phyloP scores from a whole-genome alignment of 306 rosid genomes.

The Quercus rubra region DNA sequence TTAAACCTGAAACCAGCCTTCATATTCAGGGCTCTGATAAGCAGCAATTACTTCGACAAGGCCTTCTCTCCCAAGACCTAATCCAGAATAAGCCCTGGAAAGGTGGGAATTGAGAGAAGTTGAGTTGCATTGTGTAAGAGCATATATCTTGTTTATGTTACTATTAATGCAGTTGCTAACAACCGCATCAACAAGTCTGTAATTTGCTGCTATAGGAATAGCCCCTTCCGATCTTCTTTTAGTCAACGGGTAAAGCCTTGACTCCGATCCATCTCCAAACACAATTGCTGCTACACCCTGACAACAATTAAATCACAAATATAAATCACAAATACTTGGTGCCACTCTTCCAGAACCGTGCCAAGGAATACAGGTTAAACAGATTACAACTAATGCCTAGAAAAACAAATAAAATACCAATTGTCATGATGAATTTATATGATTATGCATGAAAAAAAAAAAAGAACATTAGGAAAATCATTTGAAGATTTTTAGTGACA shows the following conservation, averaged over 20 bases:
- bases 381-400: background rate
- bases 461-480: background rate
- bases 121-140: slow-evolving; percentile 42
- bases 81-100: slow-evolving; percentile 32
- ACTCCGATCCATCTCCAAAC: slow-evolving; percentile 33
- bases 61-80: slow-evolving; percentile 18
- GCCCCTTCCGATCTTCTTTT: slow-evolving; percentile 44
- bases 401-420: background rate
- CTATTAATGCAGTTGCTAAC: slow-evolving; percentile 44
- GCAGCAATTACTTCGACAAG: slow-evolving; percentile 39
- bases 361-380: background rate
- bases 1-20: slow-evolving; percentile 36
- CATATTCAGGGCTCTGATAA: slow-evolving; percentile 29
- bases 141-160: slow-evolving; percentile 31
- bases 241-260: slow-evolving; percentile 40
- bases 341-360: background rate
- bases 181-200: slow-evolving; percentile 38
- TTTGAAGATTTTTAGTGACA: background rate
- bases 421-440: background rate
- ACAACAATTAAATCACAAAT: background rate
- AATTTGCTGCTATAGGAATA: slow-evolving; percentile 40
- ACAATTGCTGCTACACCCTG: slow-evolving; percentile 38
- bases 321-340: background rate
- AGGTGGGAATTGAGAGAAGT: slow-evolving; percentile 47
- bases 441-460: background rate